Conservation (phyloP, 1,139 yeast genomes). For the Pneumocystis oryctolagi region DNA sequence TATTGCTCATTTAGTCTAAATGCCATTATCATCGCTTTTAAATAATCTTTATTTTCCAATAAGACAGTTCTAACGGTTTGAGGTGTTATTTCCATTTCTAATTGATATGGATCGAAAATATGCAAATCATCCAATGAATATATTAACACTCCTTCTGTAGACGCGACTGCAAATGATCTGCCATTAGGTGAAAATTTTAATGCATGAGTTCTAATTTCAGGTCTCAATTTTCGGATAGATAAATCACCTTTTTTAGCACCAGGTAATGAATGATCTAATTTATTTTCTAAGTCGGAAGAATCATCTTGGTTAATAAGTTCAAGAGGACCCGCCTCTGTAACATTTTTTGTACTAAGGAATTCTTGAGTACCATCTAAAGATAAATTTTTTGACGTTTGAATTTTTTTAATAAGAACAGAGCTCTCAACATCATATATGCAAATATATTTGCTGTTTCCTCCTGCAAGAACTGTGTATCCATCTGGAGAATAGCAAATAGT, state of each 20-base stretch:
- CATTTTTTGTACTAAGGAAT: slow-evolving; percentile 57
- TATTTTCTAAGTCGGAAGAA: slow-evolving; percentile 68
- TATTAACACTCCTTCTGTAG: slow-evolving; percentile 82
- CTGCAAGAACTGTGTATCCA: slow-evolving; percentile 76
- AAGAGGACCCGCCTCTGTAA: slow-evolving; percentile 80
- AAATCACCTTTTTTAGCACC: slow-evolving; percentile 84
- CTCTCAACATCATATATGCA: slow-evolving; percentile 81
- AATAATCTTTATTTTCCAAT: slow-evolving; percentile 46
- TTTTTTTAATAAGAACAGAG: slow-evolving; percentile 69
- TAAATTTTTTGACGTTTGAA: slow-evolving; percentile 78
- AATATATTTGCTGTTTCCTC: slow-evolving; percentile 81
- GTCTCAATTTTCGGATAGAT: slow-evolving; percentile 60
- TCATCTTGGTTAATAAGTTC: slow-evolving; percentile 77
- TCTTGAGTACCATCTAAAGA: slow-evolving; percentile 77
- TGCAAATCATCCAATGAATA: slow-evolving; percentile 65
- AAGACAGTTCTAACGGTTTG: slow-evolving; percentile 51
- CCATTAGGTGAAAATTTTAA: slow-evolving; percentile 83
- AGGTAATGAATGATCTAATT: slow-evolving; percentile 63
- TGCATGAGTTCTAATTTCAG: slow-evolving; percentile 65
- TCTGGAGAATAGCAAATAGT: slow-evolving; percentile 77
- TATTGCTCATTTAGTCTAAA: slow-evolving; percentile 76
- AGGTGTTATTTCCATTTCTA: slow-evolving; percentile 86
- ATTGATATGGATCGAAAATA: slow-evolving; percentile 84
- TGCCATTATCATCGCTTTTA: slow-evolving; percentile 79
- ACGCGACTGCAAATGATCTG: slow-evolving; percentile 82